Percentiles rank a stretch among this genome's conserved stretches.
These are phyloP conservation scores for Wilcoxina mikolae DNA, from an alignment of 495 filamentous ascomycete genomes.

Conservation along the genomic window DNA sequence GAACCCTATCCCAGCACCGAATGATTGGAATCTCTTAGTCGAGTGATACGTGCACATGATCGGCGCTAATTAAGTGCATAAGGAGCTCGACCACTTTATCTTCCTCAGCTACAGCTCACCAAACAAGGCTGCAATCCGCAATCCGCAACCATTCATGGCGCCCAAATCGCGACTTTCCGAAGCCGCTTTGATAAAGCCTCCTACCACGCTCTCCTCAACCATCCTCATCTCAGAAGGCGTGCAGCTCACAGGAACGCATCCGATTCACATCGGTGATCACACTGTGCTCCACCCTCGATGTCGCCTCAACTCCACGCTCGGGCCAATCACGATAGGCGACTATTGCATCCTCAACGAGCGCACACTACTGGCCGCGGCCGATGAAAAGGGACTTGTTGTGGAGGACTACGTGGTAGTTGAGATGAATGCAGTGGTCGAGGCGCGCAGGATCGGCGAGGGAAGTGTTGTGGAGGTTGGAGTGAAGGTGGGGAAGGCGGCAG, in stretches of 20 bases:
- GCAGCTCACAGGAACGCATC: conserved; percentile 52
- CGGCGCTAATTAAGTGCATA: too few relatives aligned
- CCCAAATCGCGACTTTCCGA: conserved; percentile 31
- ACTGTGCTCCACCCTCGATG: conserved; percentile 73
- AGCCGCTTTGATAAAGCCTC: conserved; percentile 41
- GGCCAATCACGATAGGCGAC: conserved; percentile 56
- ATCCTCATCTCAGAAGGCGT: conserved; percentile 65
- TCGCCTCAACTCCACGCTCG: conserved; percentile 50
- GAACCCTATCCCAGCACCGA: too few relatives aligned
- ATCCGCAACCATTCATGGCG: too few relatives aligned
- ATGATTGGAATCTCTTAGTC: too few relatives aligned
- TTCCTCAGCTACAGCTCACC: too few relatives aligned
- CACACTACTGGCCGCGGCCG: conserved; percentile 39
- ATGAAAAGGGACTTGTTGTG: conserved; percentile 31
- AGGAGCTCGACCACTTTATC: too few relatives aligned
- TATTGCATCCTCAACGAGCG: conserved; percentile 67
- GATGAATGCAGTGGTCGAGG: conserved; percentile 48
- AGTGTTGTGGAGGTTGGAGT: conserved; percentile 46
- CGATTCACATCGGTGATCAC: conserved; percentile 53
- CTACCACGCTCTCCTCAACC: conserved; percentile 52
- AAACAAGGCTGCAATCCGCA: too few relatives aligned
- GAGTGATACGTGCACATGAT: too few relatives aligned
- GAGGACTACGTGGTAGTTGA: conserved; percentile 47
- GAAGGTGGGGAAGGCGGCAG: conserved; percentile 44
- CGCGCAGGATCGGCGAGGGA: conserved; percentile 46